Percentiles rank a stretch among this genome's conserved stretches.
phyloP scores from a whole-genome alignment of 441 rosid genomes.

The Croton laevigatus region DNA sequence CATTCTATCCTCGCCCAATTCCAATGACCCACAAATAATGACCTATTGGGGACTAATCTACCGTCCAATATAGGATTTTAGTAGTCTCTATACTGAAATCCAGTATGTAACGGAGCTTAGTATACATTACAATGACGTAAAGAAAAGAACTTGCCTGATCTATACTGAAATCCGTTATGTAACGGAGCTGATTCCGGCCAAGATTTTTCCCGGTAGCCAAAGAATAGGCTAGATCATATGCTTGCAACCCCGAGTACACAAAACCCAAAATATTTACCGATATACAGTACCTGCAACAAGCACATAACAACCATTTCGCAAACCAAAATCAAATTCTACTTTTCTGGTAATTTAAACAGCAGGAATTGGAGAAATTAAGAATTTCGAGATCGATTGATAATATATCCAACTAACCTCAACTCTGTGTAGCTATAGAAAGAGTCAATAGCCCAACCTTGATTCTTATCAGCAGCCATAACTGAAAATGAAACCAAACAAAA shows the following conservation, averaged over 20 bases:
- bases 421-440: constrained; percentile 78
- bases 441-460: constrained; percentile 89
- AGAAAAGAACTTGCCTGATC: constrained; percentile 62
- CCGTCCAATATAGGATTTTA: constrained; percentile 6
- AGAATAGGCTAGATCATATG: constrained; percentile 47
- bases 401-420: constrained; percentile 48
- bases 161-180: constrained; percentile 54
- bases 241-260: constrained; percentile 64
- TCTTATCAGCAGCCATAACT: constrained; percentile 71
- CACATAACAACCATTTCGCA: neutral
- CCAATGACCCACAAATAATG: constrained; percentile 13
- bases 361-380: neutral
- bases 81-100: too few relatives aligned
- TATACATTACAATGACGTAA: neutral
- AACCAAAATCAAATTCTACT: neutral
- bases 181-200: constrained; percentile 40
- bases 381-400: neutral
- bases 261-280: constrained; percentile 69
- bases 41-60: constrained; percentile 9
- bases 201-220: constrained; percentile 46
- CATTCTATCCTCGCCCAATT: constrained; percentile 14
- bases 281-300: constrained; percentile 59
- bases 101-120: too few relatives aligned
- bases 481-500: constrained; percentile 73
- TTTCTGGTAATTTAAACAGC: neutral